phyloP scores from a whole-genome alignment of 805 yeast species.

The Saccharomycopsis microspora region DNA sequence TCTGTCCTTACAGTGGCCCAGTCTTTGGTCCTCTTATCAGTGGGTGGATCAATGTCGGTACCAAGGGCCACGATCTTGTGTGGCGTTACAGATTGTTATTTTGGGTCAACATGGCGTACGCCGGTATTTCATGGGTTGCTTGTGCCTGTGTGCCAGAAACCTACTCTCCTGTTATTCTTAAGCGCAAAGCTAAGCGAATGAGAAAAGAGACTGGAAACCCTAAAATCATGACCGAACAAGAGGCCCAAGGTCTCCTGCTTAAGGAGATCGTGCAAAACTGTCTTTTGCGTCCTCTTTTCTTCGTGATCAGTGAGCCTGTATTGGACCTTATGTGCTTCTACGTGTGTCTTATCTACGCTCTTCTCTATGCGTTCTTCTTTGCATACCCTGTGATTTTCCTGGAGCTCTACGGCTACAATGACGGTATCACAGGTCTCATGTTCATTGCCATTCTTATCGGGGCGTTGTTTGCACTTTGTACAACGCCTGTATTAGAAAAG shows the following conservation, averaged over 20 bases:
- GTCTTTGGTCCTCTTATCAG: slow-evolving; percentile 81
- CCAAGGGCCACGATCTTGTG: slow-evolving; percentile 27
- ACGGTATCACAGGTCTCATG: slow-evolving; percentile 77
- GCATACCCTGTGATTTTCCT: slow-evolving; percentile 87
- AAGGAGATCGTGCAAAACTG: slow-evolving; percentile 62
- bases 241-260: slow-evolving; percentile 63
- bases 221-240: slow-evolving; percentile 87
- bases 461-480: slow-evolving; percentile 56
- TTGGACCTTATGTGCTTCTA: slow-evolving; percentile 74
- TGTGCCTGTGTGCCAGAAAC: slow-evolving; percentile 76
- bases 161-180: slow-evolving; percentile 71
- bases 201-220: slow-evolving; percentile 74
- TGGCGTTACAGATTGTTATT: slow-evolving; percentile 53
- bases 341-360: slow-evolving; percentile 82
- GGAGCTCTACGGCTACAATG: slow-evolving; percentile 65
- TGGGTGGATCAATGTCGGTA: slow-evolving; percentile 69
- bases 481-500: slow-evolving; percentile 69
- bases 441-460: slow-evolving; percentile 85
- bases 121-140: slow-evolving; percentile 71
- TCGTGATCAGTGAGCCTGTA: slow-evolving; percentile 74
- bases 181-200: slow-evolving; percentile 48
- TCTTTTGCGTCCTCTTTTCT: slow-evolving; percentile 69
- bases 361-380: slow-evolving; percentile 86
- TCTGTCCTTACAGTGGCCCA: slow-evolving; percentile 90
- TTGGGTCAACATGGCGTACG: slow-evolving; percentile 91